phyloP scores from a whole-genome alignment of 140 eudicot genomes.

The Cichorium intybus region DNA sequence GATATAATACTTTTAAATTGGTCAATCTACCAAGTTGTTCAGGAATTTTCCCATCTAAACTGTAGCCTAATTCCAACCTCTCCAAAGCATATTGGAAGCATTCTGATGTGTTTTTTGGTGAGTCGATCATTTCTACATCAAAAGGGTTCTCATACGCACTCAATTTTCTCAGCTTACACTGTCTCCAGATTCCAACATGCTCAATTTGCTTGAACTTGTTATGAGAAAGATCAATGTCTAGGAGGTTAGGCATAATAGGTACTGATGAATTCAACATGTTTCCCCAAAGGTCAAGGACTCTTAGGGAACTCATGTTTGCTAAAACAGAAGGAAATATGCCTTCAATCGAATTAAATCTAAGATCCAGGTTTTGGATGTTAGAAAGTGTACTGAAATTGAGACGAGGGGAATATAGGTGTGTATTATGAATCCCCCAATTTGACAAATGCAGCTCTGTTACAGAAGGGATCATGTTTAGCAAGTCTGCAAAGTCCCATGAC shows the following conservation, averaged over 20 bases:
- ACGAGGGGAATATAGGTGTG: not conserved
- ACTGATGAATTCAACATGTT: no score
- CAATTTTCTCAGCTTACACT: not conserved
- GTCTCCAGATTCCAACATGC: not conserved
- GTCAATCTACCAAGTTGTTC: not conserved
- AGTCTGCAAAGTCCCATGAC: no score
- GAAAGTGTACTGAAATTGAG: no score
- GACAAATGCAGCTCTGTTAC: constrained; percentile 1
- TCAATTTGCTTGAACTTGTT: not conserved
- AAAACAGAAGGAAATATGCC: no score
- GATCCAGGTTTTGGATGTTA: no score
- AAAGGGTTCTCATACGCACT: not conserved
- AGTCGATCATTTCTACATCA: not conserved
- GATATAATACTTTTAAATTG: not conserved
- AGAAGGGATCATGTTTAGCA: no score
- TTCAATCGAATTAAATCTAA: no score
- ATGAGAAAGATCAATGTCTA: not conserved
- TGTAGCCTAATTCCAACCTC: not conserved
- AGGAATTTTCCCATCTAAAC: not conserved
- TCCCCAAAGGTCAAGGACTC: no score
- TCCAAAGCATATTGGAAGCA: not conserved
- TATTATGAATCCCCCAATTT: not conserved
- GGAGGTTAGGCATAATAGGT: no score
- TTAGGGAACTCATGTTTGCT: no score
- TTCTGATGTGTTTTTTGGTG: no score